Percentiles rank a stretch among this genome's conserved stretches.
Conservation (phyloP, 257 asterid species). For the Nicotiana knightiana region DNA sequence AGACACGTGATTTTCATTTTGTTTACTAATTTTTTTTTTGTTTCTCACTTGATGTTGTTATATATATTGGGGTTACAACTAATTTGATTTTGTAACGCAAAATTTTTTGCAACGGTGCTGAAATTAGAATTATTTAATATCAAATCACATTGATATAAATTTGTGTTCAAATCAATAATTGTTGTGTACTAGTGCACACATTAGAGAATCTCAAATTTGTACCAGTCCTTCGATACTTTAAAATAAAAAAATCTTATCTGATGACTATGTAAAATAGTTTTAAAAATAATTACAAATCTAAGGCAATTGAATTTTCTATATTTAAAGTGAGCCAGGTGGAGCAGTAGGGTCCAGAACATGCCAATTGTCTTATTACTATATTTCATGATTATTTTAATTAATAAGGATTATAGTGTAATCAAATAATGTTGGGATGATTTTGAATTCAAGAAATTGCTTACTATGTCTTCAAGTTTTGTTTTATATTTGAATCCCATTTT, state of each 20-base stretch:
- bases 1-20: too few species aligned
- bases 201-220: neutral
- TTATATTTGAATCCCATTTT: neutral
- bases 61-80: too few species aligned
- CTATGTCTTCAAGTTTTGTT: constrained; percentile 1
- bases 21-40: too few species aligned
- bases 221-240: neutral
- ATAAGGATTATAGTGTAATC: neutral
- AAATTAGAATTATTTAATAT: neutral
- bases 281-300: neutral
- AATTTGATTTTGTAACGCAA: too few species aligned
- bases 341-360: constrained; percentile 17
- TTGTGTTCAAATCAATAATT: too few species aligned
- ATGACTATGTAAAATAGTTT: neutral
- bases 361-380: constrained; percentile 4
- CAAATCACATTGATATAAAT: too few species aligned
- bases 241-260: neutral
- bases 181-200: neutral
- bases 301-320: neutral
- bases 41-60: too few species aligned
- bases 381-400: neutral
- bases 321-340: neutral
- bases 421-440: neutral
- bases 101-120: too few species aligned
- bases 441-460: neutral